phyloP scores from a whole-genome alignment of 2,329 filamentous ascomycete genomes.

The Ciborinia camelliae region DNA sequence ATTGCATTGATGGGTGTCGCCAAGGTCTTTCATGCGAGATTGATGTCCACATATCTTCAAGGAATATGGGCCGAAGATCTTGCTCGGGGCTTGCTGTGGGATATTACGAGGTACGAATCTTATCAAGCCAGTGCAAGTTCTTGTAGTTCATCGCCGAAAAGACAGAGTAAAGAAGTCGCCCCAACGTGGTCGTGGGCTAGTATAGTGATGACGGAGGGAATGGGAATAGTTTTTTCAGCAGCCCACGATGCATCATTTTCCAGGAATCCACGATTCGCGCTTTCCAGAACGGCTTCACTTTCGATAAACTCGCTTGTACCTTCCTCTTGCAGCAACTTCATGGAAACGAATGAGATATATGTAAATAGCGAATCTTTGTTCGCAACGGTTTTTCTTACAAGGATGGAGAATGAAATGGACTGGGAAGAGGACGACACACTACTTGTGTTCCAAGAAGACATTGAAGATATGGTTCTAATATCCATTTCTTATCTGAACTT shows the following conservation, averaged over 20 bases:
- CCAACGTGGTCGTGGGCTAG: conserved; percentile 6
- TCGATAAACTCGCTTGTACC: no score
- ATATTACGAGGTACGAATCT: neutral
- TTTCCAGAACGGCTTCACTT: neutral
- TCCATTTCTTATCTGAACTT: neutral
- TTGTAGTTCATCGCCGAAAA: neutral
- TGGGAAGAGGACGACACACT: neutral
- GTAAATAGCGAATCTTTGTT: neutral
- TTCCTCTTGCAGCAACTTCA: neutral
- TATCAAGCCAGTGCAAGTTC: neutral
- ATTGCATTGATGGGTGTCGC: neutral
- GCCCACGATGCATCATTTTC: neutral
- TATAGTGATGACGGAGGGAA: neutral
- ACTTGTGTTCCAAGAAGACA: neutral
- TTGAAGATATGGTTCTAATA: neutral
- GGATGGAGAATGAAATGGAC: neutral
- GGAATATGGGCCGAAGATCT: neutral
- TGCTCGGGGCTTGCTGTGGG: neutral
- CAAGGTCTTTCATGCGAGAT: neutral
- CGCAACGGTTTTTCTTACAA: neutral
- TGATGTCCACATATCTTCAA: neutral
- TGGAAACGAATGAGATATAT: neutral
- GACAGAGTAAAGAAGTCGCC: neutral
- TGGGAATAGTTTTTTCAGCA: neutral
- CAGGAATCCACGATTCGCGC: neutral